Conservation (phyloP, 2,329 filamentous ascomycete genomes). For the Pseudocercospora vitis region DNA sequence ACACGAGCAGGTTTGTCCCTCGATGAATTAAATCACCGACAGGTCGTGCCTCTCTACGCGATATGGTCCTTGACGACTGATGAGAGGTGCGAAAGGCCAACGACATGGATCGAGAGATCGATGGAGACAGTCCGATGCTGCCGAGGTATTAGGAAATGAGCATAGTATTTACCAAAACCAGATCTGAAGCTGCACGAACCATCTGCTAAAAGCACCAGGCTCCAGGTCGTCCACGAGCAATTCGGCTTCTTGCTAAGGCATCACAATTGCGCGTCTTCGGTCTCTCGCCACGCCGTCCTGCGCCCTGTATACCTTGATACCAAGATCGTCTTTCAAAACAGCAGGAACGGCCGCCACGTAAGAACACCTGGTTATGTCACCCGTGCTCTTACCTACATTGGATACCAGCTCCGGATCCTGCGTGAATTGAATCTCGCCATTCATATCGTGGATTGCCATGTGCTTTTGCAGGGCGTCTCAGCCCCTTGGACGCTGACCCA, state of each 20-base stretch:
- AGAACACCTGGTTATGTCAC: conserved; percentile 24
- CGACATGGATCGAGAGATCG: conserved; percentile 25
- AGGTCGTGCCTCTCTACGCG: conserved; percentile 27
- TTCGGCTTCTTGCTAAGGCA: conserved; percentile 22
- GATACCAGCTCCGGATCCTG: conserved; percentile 24
- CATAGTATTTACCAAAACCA: too few relatives aligned
- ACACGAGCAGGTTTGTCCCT: conserved; percentile 25
- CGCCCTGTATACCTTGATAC: conserved; percentile 25
- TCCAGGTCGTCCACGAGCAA: conserved; percentile 27
- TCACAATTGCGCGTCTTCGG: conserved; percentile 19
- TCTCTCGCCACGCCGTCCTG: conserved; percentile 22
- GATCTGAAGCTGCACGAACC: conserved; percentile 5
- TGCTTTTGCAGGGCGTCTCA: conserved; percentile 28
- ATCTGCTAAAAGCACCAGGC: conserved; percentile 25
- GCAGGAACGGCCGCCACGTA: conserved; percentile 25
- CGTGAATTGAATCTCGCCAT: conserved; percentile 26
- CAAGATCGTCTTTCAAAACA: conserved; percentile 20
- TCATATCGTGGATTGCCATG: conserved; percentile 27
- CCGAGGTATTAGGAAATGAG: not conserved
- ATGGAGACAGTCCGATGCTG: conserved; percentile 27
- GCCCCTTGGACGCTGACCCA: conserved; percentile 16
- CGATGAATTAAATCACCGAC: conserved; percentile 27
- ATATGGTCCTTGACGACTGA: conserved; percentile 26
- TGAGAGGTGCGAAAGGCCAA: conserved; percentile 8
- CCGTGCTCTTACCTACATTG: conserved; percentile 9